Conservation (phyloP, 208 protist species). For the Acanthamoeba quina region DNA sequence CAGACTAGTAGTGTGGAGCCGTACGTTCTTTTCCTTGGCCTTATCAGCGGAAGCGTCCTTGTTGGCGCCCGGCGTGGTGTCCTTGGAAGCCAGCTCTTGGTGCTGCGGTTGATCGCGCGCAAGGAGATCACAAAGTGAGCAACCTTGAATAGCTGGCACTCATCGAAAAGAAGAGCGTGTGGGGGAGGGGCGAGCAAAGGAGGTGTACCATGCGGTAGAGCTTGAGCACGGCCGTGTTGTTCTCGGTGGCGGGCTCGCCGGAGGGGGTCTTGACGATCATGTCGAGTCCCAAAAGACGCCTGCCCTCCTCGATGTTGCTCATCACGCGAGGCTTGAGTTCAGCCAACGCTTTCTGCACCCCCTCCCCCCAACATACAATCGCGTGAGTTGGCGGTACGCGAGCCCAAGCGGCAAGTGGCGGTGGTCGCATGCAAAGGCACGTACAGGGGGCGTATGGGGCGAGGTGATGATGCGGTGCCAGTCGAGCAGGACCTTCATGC, state of each 20-base stretch:
- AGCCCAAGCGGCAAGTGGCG: too few species aligned
- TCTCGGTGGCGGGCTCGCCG: conserved; percentile 80
- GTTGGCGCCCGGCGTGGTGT: background rate
- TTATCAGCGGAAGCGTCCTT: conserved; percentile 4
- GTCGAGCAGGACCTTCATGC: conserved; percentile 77
- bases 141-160: too few species aligned
- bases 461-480: conserved; percentile 79
- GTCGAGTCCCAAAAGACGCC: conserved; percentile 79
- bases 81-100: conserved; percentile 71
- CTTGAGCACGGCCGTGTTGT: conserved; percentile 80
- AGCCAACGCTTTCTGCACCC: conserved; percentile 69
- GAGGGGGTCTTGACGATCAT: conserved; percentile 80
- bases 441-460: conserved; percentile 70
- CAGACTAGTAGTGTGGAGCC: background rate
- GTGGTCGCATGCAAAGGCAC: background rate
- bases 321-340: conserved; percentile 81
- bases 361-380: background rate
- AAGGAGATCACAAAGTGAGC: too few species aligned
- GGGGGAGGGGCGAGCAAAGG: background rate
- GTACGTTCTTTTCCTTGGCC: conserved; percentile 45
- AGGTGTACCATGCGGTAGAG: conserved; percentile 77
- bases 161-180: background rate
- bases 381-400: too few species aligned
- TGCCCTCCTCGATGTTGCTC: conserved; percentile 79
- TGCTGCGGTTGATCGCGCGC: background rate